Base-by-base conservation (phyloP, 352 stramenopile genomes). In the Globisporangium okanoganense region DNA sequence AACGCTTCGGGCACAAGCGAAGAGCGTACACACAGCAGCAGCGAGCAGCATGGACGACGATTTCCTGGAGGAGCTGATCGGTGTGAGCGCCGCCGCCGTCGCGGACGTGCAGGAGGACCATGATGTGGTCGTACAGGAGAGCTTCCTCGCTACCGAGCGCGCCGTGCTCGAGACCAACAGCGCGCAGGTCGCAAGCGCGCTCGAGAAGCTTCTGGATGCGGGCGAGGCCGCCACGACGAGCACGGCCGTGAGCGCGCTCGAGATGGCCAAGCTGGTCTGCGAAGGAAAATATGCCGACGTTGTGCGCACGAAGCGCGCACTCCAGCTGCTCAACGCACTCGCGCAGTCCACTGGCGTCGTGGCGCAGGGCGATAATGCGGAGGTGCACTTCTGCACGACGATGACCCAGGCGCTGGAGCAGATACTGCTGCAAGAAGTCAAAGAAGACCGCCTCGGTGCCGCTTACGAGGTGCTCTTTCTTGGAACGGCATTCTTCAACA, bases 381-480 rank as follows among this genome's bases (percentile, higher is more conserved):
- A 76, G 0, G 56, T 66, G 43, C 84, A 91, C 62, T 56, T 89
- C 33, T 85, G 75, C 51, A 71, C 68, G 24, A 66, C 58, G 25
- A 70, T 92, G 24, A 67, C 71, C 5, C 61, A 62, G 24, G 63
- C 63, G 5, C 62, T 93, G 24, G 74, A 82, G 56, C 72, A 62
- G 27, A 71, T 81, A 43, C 31, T 88, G 44, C 61, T 82, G 27
- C 49, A 71, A 31, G 67, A 72, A 47, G 60, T 67, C 13, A 60
- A 57, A 14, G 68, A 71, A 62, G 61, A 67, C 24, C 76, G 70
- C 25, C 63, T 82, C 24, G 70, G 76, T 7, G 65, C 68, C 7
- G 70, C 59, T 14, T 91, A 91, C 50, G 69, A 88, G 50, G 62
- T 92, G 12, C 49, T 92, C 10, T 86, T 87, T 53, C 48, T 80